Conservation (phyloP, 176 grass and related monocot genomes). For the Oryza coarctata region DNA sequence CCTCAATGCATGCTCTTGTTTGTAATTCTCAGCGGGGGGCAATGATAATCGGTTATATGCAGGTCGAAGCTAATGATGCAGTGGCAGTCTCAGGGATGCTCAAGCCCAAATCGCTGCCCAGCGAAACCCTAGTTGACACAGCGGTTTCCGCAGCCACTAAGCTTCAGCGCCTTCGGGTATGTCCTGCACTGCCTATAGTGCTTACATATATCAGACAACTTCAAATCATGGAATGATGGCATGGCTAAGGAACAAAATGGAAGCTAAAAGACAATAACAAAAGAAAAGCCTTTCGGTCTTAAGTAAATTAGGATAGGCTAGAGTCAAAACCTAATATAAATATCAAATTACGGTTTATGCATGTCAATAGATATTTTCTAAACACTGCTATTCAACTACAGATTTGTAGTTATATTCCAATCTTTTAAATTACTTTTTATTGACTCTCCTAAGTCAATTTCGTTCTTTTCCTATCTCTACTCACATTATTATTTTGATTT, state of each 20-base stretch:
- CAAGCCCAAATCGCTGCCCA: constrained; percentile 76
- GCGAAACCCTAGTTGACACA: constrained; percentile 73
- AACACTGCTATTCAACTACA: too few species aligned
- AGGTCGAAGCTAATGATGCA: constrained; percentile 91
- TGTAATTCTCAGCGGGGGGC: not conserved
- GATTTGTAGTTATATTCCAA: too few species aligned
- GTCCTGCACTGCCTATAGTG: not conserved
- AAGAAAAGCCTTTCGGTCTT: too few species aligned
- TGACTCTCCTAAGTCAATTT: too few species aligned
- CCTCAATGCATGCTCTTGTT: not conserved
- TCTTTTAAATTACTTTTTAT: too few species aligned
- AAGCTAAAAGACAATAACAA: too few species aligned
- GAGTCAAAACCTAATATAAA: too few species aligned
- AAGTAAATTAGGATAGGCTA: too few species aligned
- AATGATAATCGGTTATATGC: constrained; percentile 13
- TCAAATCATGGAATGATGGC: not conserved
- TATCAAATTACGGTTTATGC: too few species aligned
- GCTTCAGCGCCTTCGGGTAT: constrained; percentile 84
- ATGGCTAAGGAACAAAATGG: not conserved
- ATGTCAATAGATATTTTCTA: too few species aligned
- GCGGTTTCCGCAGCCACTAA: constrained; percentile 87
- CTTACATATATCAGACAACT: not conserved
- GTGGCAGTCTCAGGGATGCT: constrained; percentile 69
- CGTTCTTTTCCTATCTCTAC: too few species aligned
- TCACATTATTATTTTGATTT: too few species aligned